phyloP scores from a whole-genome alignment of 345 rosid species.

The Salix arbutifolia region DNA sequence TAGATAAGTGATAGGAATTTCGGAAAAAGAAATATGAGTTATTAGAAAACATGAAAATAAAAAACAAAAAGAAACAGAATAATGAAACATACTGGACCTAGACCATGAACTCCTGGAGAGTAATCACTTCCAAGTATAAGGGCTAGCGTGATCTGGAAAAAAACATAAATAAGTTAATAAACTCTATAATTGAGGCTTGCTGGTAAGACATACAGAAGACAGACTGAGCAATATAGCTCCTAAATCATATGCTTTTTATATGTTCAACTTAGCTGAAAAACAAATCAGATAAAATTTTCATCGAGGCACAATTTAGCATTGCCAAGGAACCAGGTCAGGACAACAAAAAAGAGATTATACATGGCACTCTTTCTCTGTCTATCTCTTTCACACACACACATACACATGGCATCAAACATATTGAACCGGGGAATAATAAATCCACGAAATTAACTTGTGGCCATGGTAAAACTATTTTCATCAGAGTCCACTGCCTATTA shows the following conservation, averaged over 20 bases:
- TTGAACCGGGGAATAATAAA: not conserved
- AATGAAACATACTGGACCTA: conserved; percentile 60
- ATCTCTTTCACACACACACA: not conserved
- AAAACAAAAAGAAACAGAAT: conserved; percentile 17
- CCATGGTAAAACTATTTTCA: not conserved
- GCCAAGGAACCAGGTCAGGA: not conserved
- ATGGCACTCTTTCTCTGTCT: not conserved
- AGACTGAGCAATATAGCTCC: not conserved
- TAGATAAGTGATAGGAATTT: not conserved
- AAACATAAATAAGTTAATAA: not conserved
- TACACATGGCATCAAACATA: not conserved
- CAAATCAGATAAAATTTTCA: not conserved
- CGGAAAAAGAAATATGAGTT: not conserved
- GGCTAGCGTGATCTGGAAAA: conserved; percentile 70
- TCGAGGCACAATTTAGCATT: not conserved
- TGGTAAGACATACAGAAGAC: too few relatives aligned
- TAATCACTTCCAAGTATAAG: conserved; percentile 92
- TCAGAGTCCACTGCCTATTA: not conserved
- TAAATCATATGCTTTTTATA: not conserved
- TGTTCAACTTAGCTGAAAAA: not conserved
- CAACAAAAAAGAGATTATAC: not conserved
- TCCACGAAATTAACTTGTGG: not conserved
- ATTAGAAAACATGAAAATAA: not conserved
- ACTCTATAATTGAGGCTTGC: not conserved
- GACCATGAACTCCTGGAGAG: conserved; percentile 73